Evolutionary conservation across 345 rosid species (phyloP), one percentile per base, ranked within the genome.

Genomic region (Salix udensis): DNA sequence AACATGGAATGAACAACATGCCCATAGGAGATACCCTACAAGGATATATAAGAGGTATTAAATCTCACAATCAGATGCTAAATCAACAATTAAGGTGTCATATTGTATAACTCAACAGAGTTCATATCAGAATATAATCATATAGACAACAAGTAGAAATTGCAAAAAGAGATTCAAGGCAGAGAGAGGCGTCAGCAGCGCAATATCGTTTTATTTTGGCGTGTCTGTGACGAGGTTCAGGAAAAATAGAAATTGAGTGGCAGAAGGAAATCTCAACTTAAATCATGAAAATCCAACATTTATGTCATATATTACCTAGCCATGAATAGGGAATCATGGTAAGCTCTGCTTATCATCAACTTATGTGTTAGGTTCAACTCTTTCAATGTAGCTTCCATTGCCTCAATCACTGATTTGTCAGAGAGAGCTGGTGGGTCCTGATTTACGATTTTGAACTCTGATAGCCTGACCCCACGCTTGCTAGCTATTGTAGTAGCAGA

Each of bases 1-100:
- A 92, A 78, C 98, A 95, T 13, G 98, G 98, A 79, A 93, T 95
- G 84, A 95, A 95, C 76, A 93, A 83, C 97, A 95, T 95, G 84
- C 97, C 98, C 98, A 93, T 95, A 5, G 97, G 97, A 79, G 93
- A 89, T 77, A 89, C 77, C 90, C 98, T 95, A 92, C 80, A 82
- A 75, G 71, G 62, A 72, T 71, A 73, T 61, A 26, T 67, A 42
- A 15, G 74, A 30, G 37, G 62, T 4, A 46, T 46, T 46, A 0
- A 13, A 46, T 46, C 14, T 14, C 50, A 55, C 50, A 42, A 72
- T 79, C 42, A 80, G 79, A 60, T 42, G 30, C 65, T 24, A 30
- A 46, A 4, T 0, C 15, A 46, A 46, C 18, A 46, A 46, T 46
- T 12, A 15, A 46, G 50, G 1, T 46, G 50, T 44, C 50, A 3